Evolutionary conservation across 345 rosid genomes (phyloP).

Genomic region (Hirschfeldia incana): DNA sequence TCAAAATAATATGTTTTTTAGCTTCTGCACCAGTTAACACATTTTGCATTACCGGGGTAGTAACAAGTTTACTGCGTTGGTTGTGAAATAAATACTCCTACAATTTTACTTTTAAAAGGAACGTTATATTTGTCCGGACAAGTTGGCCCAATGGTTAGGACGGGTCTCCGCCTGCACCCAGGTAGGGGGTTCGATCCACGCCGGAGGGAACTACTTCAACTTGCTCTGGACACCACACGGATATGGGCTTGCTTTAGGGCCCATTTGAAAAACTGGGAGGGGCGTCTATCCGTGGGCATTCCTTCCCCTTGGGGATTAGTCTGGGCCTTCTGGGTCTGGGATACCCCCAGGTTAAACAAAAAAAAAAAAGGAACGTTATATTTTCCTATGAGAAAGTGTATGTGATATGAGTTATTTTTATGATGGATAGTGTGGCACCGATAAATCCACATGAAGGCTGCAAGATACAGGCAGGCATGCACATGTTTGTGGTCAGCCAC

Average conservation of each 20-base stretch:
- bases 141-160: too few species aligned
- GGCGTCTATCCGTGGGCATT: too few species aligned
- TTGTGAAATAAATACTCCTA: not conserved
- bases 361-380: not conserved
- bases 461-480: constrained; percentile 46
- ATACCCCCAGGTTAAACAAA: too few species aligned
- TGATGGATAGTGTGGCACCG: constrained; percentile 42
- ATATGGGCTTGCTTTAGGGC: too few species aligned
- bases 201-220: too few species aligned
- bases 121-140: not conserved
- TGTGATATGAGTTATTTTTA: constrained; percentile 4
- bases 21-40: not conserved
- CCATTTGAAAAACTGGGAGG: too few species aligned
- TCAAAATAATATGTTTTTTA: not conserved
- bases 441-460: constrained; percentile 48
- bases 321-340: too few species aligned
- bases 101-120: not conserved
- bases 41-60: not conserved
- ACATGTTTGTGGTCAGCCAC: constrained; percentile 41
- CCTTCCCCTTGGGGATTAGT: too few species aligned
- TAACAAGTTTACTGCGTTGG: not conserved
- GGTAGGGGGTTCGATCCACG: too few species aligned
- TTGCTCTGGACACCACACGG: too few species aligned
- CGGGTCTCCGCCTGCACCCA: too few species aligned
- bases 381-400: not conserved